Evolutionary conservation across 208 protist species (phyloP), one percentile per base, ranked within the genome.

Genomic region (Leptomonas pyrrhocoris): DNA sequence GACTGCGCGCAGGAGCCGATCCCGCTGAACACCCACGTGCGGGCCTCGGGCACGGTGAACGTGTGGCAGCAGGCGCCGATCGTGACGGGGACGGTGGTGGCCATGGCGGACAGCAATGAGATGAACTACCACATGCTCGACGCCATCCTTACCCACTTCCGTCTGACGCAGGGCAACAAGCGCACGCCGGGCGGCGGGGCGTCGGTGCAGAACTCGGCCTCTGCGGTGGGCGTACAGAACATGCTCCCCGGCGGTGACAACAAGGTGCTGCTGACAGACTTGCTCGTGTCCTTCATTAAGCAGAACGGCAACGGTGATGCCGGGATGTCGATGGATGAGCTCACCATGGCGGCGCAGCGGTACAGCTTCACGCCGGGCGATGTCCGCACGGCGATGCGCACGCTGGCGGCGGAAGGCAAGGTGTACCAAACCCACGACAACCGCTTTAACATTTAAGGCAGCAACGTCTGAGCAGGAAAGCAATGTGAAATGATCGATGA

Each of bases 51-150:
- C 48, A 90, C 89, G 9, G 89, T 94, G 60, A 96, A 96, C 77
- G 81, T 95, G 57, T 96, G 89, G 89, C 85, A 96, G 73, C 82
- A 89, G 45, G 68, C 83, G 2, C 88, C 85, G 1, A 84, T 94
- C 25, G 80, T 96, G 19, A 96, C 92, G 0, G 92, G 92, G 43
- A 93, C 85, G n/a, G 89, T 96, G 25, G 79, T 85, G 15, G 77
- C 79, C 48, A 82, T 94, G 34, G 84, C 84, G 40, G 92, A 96
- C 74, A 92, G 86, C 86, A 96, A 96, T 59, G 92, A 96, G 64
- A 74, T 96, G 58, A 94, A 90, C 73, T 96, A 92, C 73, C 92
- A 96, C 75, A 81, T 86, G 65, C 73, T 96, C 27, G 92, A 96
- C 51, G 88, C 81, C n/a, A 83, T 96, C 28, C 85, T 96, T 16